phyloP scores from a whole-genome alignment of 331 rosid genomes.

The Rosa hybrid region DNA sequence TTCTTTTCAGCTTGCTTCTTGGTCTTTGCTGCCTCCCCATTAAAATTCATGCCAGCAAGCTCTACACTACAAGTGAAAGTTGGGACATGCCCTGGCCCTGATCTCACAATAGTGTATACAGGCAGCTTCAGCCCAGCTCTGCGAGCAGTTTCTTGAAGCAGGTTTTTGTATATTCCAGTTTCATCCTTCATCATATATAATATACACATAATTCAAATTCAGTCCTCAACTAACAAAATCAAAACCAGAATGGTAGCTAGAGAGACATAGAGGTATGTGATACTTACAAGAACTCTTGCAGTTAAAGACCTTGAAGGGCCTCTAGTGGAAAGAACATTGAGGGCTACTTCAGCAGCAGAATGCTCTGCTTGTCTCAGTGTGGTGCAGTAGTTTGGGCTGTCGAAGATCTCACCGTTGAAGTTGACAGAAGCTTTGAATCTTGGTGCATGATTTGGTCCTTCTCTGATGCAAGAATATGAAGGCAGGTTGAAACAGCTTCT shows the following conservation, averaged over 20 bases:
- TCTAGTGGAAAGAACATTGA: conserved; percentile 30
- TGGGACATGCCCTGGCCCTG: conserved; percentile 36
- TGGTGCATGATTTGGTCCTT: conserved; percentile 37
- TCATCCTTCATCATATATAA: conserved; percentile 28
- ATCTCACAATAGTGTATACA: conserved; percentile 33
- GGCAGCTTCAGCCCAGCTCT: conserved; percentile 35
- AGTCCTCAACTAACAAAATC: background rate
- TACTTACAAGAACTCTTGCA: conserved; percentile 34
- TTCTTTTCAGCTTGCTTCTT: conserved; percentile 44
- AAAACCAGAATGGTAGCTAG: background rate
- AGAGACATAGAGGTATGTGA: background rate
- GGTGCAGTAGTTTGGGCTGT: conserved; percentile 27
- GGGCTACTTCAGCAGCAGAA: conserved; percentile 36
- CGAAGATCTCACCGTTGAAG: conserved; percentile 36
- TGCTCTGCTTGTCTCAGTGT: conserved; percentile 36
- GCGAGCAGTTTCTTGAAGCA: conserved; percentile 36
- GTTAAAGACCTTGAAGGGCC: conserved; percentile 37
- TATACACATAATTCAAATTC: background rate
- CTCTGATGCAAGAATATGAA: conserved; percentile 28
- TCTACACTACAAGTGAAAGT: conserved; percentile 29
- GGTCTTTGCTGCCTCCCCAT: conserved; percentile 33
- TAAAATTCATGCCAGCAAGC: conserved; percentile 33
- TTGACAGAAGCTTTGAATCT: conserved; percentile 35
- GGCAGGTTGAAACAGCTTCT: conserved; percentile 37
- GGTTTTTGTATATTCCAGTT: conserved; percentile 36